A percentile compares a stretch with the other conserved stretches of the same genome.
phyloP scores from a whole-genome alignment of 352 stramenopile species.

The Globisporangium emineosum region DNA sequence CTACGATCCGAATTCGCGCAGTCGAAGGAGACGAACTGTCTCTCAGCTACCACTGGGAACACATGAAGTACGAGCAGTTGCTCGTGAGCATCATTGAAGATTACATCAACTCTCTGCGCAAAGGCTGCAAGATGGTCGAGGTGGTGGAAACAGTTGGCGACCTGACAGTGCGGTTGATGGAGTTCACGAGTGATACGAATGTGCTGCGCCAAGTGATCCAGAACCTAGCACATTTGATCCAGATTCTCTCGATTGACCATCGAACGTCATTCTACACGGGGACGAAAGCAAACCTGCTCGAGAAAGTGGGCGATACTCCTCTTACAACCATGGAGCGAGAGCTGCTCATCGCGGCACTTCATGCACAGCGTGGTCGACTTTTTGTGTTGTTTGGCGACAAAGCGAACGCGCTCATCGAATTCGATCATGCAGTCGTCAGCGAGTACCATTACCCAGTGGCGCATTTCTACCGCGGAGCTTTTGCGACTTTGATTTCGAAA shows the following conservation, averaged over 20 bases:
- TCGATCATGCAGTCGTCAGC: constrained; percentile 70
- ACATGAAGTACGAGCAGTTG: constrained; percentile 64
- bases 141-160: constrained; percentile 75
- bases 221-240: constrained; percentile 56
- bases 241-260: constrained; percentile 42
- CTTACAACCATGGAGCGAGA: constrained; percentile 40
- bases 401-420: constrained; percentile 44
- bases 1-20: constrained; percentile 55
- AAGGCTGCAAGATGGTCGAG: constrained; percentile 68
- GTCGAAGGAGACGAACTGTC: constrained; percentile 64
- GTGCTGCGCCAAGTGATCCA: constrained; percentile 62
- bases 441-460: constrained; percentile 79
- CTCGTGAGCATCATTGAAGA: constrained; percentile 67
- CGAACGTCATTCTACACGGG: constrained; percentile 28
- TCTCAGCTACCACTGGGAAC: constrained; percentile 63
- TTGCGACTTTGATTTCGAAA: constrained; percentile 42
- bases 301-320: constrained; percentile 4
- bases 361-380: constrained; percentile 58
- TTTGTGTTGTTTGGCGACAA: constrained; percentile 60
- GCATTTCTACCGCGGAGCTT: constrained; percentile 75
- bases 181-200: constrained; percentile 58
- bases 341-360: constrained; percentile 50
- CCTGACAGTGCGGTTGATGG: constrained; percentile 57
- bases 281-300: neutral
- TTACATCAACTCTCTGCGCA: constrained; percentile 67